Evolutionary conservation across 129 eudicot species (phyloP).

Genomic region (Erigeron canadensis): DNA sequence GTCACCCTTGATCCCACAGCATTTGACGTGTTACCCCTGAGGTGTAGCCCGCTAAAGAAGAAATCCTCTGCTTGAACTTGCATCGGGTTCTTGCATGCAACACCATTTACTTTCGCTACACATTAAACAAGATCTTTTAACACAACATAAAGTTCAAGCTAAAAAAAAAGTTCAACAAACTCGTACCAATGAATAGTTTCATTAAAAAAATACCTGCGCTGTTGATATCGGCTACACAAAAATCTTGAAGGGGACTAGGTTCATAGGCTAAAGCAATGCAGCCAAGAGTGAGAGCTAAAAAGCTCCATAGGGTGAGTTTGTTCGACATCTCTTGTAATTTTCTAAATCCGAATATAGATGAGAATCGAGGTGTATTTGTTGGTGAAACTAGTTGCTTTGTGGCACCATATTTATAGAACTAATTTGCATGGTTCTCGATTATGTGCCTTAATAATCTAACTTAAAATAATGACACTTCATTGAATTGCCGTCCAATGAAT

Average conservation of each 20-base stretch:
- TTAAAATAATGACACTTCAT: too few relatives aligned
- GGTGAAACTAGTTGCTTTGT: neutral
- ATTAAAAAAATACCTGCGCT: neutral
- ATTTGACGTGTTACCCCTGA: too few relatives aligned
- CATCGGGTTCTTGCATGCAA: too few relatives aligned
- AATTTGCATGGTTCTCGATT: neutral
- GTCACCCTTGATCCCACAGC: too few relatives aligned
- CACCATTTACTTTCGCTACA: too few relatives aligned
- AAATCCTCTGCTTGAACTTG: too few relatives aligned
- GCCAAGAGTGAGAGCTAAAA: neutral
- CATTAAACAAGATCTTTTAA: too few relatives aligned
- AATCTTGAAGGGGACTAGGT: constrained; percentile 8
- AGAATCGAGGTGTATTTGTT: neutral
- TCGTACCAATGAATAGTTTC: neutral
- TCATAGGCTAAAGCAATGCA: constrained; percentile 5
- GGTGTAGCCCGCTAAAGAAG: too few relatives aligned
- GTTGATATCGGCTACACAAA: constrained; percentile 9
- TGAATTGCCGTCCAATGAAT: too few relatives aligned
- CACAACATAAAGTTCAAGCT: too few relatives aligned
- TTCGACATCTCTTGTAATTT: neutral
- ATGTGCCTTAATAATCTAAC: too few relatives aligned
- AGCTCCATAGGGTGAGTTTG: constrained; percentile 3
- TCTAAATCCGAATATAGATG: neutral
- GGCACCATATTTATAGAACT: neutral
- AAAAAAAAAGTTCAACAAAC: too few relatives aligned